Evolutionary conservation across 2,329 filamentous ascomycete species (phyloP).

Genomic region (Meredithiella fracta): DNA sequence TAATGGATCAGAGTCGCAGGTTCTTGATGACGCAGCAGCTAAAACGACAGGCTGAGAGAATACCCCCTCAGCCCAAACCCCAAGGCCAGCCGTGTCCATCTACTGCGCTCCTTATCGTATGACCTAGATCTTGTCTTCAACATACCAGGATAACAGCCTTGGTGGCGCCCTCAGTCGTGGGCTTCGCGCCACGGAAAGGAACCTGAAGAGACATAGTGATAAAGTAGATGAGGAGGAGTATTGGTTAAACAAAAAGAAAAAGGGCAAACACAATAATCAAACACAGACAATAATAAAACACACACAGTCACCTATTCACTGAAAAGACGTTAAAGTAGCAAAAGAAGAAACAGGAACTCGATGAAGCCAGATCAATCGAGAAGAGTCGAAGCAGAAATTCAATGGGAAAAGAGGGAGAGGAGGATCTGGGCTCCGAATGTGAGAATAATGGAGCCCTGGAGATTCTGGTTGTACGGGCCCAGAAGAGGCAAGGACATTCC

Average conservation of each 20-base stretch:
- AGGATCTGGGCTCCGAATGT: neutral
- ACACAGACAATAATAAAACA: neutral
- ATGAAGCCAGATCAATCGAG: neutral
- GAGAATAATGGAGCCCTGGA: neutral
- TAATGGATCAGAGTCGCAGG: too few relatives aligned
- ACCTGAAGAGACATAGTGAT: conserved; percentile 25
- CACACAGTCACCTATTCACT: neutral
- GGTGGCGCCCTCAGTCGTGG: conserved; percentile 34
- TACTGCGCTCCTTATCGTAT: too few relatives aligned
- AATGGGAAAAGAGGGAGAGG: conserved; percentile 1
- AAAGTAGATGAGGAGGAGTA: conserved; percentile 1
- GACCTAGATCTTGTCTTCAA: neutral
- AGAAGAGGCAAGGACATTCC: neutral
- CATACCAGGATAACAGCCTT: conserved; percentile 87
- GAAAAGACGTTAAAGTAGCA: conserved; percentile 1
- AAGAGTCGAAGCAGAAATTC: neutral
- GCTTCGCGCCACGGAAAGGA: conserved; percentile 33
- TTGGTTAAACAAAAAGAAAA: neutral
- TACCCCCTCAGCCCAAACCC: too few relatives aligned
- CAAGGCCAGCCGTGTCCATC: too few relatives aligned
- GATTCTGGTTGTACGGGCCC: too few relatives aligned
- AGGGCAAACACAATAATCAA: neutral
- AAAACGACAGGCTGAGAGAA: too few relatives aligned
- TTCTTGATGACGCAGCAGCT: too few relatives aligned
- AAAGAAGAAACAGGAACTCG: conserved; percentile 1